phyloP scores from a whole-genome alignment of 768 basidiomycete species.

The Termitomyces sp. region DNA sequence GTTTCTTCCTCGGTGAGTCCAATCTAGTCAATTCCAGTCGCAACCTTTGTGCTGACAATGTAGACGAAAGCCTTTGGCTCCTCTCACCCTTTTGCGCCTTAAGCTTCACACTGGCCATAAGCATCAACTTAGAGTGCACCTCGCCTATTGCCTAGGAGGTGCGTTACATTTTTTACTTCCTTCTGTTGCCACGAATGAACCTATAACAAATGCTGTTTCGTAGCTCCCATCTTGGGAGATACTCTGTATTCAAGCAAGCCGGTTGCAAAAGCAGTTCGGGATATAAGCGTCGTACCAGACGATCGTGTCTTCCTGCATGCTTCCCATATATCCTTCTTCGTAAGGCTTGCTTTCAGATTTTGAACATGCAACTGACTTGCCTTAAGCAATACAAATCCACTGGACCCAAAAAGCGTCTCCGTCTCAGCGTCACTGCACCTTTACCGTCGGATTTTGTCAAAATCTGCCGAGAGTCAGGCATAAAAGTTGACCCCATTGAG shows the following conservation, averaged over 20 bases:
- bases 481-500: slow-evolving; percentile 32
- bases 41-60: slow-evolving; percentile 4
- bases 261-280: slow-evolving; percentile 20
- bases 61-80: slow-evolving; percentile 26
- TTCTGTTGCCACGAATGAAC: neutral
- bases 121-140: slow-evolving; percentile 67
- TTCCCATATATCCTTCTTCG: slow-evolving; percentile 50
- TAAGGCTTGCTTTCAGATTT: slow-evolving; percentile 23
- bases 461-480: slow-evolving; percentile 41
- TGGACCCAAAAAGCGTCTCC: slow-evolving; percentile 43
- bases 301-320: slow-evolving; percentile 60
- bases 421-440: slow-evolving; percentile 51
- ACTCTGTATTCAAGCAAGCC: slow-evolving; percentile 38
- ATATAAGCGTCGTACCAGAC: slow-evolving; percentile 27
- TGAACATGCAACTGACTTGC: neutral
- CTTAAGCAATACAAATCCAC: slow-evolving; percentile 42
- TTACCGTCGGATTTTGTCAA: slow-evolving; percentile 50
- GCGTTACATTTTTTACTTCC: slow-evolving; percentile 8
- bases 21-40: no score
- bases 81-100: slow-evolving; percentile 53
- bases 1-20: slow-evolving; percentile 52
- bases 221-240: slow-evolving; percentile 70
- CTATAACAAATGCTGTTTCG: neutral
- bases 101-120: slow-evolving; percentile 59
- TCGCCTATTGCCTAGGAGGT: slow-evolving; percentile 49